A percentile compares a stretch with the other conserved stretches of the same genome.
phyloP scores from a whole-genome alignment of 2,329 filamentous ascomycete species.

The Paraphaeosphaeria sporulosa region DNA sequence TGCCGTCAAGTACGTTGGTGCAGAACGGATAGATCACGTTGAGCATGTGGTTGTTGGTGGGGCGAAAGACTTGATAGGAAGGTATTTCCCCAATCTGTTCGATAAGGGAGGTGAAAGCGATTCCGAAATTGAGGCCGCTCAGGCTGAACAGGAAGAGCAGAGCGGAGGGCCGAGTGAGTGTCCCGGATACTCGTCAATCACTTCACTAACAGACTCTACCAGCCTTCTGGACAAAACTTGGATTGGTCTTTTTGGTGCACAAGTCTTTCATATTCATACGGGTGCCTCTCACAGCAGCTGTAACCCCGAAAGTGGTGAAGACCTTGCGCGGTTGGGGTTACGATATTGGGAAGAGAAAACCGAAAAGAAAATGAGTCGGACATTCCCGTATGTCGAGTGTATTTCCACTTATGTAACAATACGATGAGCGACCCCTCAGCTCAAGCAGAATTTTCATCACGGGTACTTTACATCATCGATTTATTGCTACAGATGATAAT shows the following conservation, averaged over 20 bases:
- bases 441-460: background rate
- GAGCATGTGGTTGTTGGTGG: constrained; percentile 69
- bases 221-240: constrained; percentile 80
- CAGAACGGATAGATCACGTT: constrained; percentile 77
- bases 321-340: constrained; percentile 84
- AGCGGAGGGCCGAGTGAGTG: constrained; percentile 58
- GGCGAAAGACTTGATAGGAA: constrained; percentile 61
- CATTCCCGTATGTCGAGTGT: background rate
- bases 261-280: constrained; percentile 94
- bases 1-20: constrained; percentile 80
- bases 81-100: constrained; percentile 59
- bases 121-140: constrained; percentile 48
- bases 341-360: constrained; percentile 81
- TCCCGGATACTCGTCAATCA: constrained; percentile 67
- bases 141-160: constrained; percentile 33
- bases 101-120: constrained; percentile 35
- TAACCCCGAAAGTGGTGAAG: constrained; percentile 90
- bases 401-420: background rate
- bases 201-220: constrained; percentile 55
- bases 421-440: background rate
- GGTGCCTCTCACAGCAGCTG: constrained; percentile 83
- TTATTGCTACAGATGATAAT: background rate
- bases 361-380: constrained; percentile 21
- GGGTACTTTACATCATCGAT: background rate
- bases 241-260: constrained; percentile 90